Base-by-base conservation (phyloP, 768 basidiomycete genomes). In the Lyophyllum shimeji region DNA sequence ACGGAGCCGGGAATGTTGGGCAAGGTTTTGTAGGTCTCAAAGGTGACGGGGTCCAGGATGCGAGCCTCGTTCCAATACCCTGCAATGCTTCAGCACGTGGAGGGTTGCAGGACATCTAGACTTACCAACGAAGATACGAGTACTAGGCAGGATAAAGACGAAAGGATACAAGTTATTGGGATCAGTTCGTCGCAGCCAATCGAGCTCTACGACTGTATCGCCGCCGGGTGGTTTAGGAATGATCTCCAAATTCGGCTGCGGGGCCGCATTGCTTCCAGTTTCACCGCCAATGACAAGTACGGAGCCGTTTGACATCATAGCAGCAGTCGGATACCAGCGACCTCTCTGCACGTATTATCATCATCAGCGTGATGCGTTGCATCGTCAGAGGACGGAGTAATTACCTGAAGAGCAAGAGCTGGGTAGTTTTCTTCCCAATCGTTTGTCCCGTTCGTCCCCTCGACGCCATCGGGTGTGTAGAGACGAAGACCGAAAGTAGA, bases 141-240 rank as follows among this genome's bases (percentile, higher is more conserved):
- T 82, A 44, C 84, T 85, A 0, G 90, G 89, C 15, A 93, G 78
- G 7, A 90, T 77, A 52, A 86, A 68, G 31, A 92, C 70, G 75
- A 89, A 92, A 0, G 90, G 90, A 63, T 93, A 93, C 47, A 93
- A 68, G 62, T 91, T 91, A 64, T 89, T 84, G 0, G 90, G 90
- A 63, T 92, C 86, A 4, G 90, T 91, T 24, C 88, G 78, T 31
- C 74, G 66, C 29, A 92, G 73, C 74, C 82, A 91, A 56, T 87
- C 85, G 50, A 91, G 76, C 47, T 82, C 75, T 50, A 87, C 53
- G 9, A 75, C 72, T 0, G 88, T 90, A 50, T 77, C 73, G 17
- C 86, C 89, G 1, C 89, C 90, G 0, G 66, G 66, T 8, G 86
- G 85, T 25, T 74, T 83, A 1, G 90, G 90, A 4, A 92, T 73